Percentiles rank a stretch among this genome's conserved stretches.
Evolutionary conservation across 106 monocot genomes (phyloP).

Genomic region (Allium sativum): DNA sequence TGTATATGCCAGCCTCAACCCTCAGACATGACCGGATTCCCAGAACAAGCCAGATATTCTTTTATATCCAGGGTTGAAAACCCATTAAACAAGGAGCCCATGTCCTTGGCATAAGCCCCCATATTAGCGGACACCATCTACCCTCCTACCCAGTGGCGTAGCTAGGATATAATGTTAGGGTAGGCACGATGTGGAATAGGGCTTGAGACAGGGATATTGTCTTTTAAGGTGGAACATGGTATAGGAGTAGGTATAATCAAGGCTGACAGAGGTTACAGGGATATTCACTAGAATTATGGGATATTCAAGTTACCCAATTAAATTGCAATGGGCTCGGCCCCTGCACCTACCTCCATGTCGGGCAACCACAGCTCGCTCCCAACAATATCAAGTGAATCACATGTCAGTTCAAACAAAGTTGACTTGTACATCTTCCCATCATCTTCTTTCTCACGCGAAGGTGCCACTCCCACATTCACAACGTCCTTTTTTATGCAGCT

Average conservation of each 20-base stretch:
- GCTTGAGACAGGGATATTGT: too few species aligned
- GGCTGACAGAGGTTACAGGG: too few species aligned
- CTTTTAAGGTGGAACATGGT: too few species aligned
- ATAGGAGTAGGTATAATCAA: too few species aligned
- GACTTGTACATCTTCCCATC: constrained; percentile 2
- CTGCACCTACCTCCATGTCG: constrained; percentile 9
- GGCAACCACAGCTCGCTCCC: constrained; percentile 11
- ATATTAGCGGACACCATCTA: constrained; percentile 20
- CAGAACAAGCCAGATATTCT: not conserved
- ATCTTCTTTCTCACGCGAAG: not conserved
- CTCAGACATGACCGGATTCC: too few species aligned
- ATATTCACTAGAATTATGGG: too few species aligned
- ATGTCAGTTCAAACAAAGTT: constrained; percentile 18
- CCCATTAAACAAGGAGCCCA: constrained; percentile 1
- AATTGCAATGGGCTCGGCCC: too few species aligned
- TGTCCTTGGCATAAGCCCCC: constrained; percentile 15
- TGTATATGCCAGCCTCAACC: too few species aligned
- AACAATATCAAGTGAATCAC: constrained; percentile 13
- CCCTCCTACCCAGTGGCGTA: too few species aligned
- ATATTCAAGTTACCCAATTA: too few species aligned
- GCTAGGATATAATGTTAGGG: too few species aligned
- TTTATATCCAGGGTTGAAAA: not conserved
- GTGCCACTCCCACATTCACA: not conserved
- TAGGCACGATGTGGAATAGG: too few species aligned
- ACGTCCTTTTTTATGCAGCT: constrained; percentile 10